Conservation (phyloP, 306 rosid species). For the Rosa persica region DNA sequence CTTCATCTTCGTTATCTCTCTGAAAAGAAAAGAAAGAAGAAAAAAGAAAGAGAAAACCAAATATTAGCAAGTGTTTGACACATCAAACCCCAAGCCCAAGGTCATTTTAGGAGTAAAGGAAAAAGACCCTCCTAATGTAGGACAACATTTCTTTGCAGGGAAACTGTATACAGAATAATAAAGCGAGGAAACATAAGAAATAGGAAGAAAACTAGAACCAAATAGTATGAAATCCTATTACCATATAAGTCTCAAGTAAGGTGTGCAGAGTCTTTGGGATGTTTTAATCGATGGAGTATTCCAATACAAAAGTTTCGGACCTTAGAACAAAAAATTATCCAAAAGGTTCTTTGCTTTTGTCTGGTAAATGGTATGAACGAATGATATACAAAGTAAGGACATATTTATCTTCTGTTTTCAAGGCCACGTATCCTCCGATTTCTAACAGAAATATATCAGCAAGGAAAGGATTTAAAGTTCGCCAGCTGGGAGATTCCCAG, state of each 20-base stretch:
- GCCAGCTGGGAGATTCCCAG: not conserved
- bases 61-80: slow-evolving; percentile 14
- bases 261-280: too few relatives aligned
- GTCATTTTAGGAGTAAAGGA: not conserved
- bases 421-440: not conserved
- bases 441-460: not conserved
- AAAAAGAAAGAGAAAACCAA: slow-evolving; percentile 16
- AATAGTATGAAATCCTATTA: not conserved
- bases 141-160: not conserved
- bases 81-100: not conserved
- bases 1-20: slow-evolving; percentile 83
- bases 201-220: too few relatives aligned
- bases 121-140: not conserved
- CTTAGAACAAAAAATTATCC: too few relatives aligned
- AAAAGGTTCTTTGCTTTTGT: too few relatives aligned
- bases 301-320: too few relatives aligned
- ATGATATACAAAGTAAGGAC: not conserved
- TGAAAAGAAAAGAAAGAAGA: slow-evolving; percentile 29
- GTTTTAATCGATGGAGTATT: too few relatives aligned
- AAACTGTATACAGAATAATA: not conserved
- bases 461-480: not conserved
- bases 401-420: not conserved
- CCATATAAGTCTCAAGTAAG: not conserved
- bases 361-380: too few relatives aligned
- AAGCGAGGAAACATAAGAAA: too few relatives aligned